Evolutionary conservation across 768 basidiomycete species (phyloP), one percentile per base, ranked within the genome.

Genomic region (Lentinula raphanica): DNA sequence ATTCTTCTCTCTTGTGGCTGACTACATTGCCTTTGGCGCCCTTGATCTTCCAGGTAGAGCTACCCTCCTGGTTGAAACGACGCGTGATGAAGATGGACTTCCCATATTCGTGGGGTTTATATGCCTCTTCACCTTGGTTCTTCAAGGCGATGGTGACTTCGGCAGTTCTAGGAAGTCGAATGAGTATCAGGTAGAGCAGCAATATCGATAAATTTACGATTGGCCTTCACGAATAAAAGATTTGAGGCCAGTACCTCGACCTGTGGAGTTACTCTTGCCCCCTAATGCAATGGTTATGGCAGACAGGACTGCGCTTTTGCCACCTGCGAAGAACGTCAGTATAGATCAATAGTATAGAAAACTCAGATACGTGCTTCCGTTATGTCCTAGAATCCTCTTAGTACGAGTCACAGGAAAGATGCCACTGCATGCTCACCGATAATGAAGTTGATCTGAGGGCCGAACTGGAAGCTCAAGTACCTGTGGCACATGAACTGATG

Each of bases 401-500:
- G 58, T 13, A 59, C 36, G 1, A 49, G 38, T 32, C 8, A 19
- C 5, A 25, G 9, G 36, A 36, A 19, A 40, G 3, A 45, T 13
- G 12, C 19, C 17, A 29, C 25, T 21, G 32, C 57, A 49, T 1
- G 65, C 81, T 39, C 64, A 87, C 93, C 94, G 38, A 96, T 96
- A 64, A 99, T 91, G 67, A 98, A 98, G 73, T 98, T 99, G 67
- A 99, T 91, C 70, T 95, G 92, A 8, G 90, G 88, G 0, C 94
- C 93, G 62, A 98, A 93, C 2, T 81, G 79, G 71, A 97, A 92
- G 1, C 80, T 86, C 45, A 94, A 77, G 71, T 80, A 86, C 68
- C 85, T 81, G 73, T 98, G 95, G 71, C 94, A 97, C 94, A 98
- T 96, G 74, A 98, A 98, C 67, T 98, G 88, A 66, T 85, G 80